These are phyloP conservation scores for Leavenworthia alabamica DNA, from an alignment of 345 rosid species.

Conservation along the genomic window DNA sequence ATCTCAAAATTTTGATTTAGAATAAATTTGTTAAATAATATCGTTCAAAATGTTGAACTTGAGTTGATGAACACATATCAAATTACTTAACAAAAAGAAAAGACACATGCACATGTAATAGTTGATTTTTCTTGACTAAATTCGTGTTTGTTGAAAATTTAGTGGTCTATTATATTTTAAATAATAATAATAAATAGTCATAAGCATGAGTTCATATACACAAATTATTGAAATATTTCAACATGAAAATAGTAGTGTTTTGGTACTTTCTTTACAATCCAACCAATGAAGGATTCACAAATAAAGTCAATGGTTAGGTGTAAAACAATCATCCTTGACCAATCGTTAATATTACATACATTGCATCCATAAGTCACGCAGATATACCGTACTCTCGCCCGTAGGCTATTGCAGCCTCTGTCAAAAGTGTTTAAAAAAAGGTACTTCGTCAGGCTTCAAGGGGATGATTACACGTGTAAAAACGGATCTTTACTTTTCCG, in stretches of 20 bases:
- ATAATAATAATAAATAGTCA: background rate
- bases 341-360: too few relatives aligned
- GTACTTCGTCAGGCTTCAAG: too few relatives aligned
- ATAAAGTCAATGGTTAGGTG: too few relatives aligned
- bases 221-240: background rate
- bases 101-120: background rate
- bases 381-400: too few relatives aligned
- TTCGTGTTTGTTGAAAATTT: background rate
- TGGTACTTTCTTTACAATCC: background rate
- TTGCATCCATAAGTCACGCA: too few relatives aligned
- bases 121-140: background rate
- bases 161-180: background rate
- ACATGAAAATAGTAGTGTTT: slow-evolving; percentile 12
- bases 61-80: background rate
- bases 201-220: too few relatives aligned
- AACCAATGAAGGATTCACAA: too few relatives aligned
- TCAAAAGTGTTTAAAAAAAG: too few relatives aligned
- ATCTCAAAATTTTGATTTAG: background rate
- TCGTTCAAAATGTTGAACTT: background rate
- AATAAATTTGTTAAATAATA: background rate
- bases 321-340: too few relatives aligned
- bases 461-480: too few relatives aligned
- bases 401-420: too few relatives aligned
- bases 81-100: background rate
- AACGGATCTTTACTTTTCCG: too few relatives aligned